phyloP scores from a whole-genome alignment of 441 rosid species.

The Raphanus hybrid region DNA sequence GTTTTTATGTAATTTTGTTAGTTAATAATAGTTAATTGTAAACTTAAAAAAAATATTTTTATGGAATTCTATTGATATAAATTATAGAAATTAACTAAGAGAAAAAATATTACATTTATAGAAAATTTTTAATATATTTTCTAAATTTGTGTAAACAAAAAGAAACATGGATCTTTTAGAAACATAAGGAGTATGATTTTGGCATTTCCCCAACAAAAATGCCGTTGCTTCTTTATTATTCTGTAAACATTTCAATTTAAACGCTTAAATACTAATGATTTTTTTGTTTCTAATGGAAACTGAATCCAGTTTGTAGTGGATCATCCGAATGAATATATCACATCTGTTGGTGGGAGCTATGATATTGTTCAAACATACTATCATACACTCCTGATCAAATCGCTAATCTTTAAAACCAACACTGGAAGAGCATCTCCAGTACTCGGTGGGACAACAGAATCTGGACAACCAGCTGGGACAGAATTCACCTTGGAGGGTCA shows the following conservation, averaged over 20 bases:
- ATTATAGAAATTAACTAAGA: too few relatives aligned
- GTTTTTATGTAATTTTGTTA: too few relatives aligned
- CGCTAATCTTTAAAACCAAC: slow-evolving; percentile 28
- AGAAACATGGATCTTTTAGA: too few relatives aligned
- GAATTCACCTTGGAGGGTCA: slow-evolving; percentile 25
- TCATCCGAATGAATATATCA: neutral
- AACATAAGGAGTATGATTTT: too few relatives aligned
- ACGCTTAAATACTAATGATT: neutral
- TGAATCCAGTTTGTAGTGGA: slow-evolving; percentile 18
- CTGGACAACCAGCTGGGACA: slow-evolving; percentile 9
- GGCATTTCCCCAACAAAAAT: neutral
- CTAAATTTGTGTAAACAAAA: too few relatives aligned
- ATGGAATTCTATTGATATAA: too few relatives aligned
- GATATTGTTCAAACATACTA: neutral
- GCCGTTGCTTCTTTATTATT: neutral
- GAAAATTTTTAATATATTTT: too few relatives aligned
- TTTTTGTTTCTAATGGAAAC: neutral
- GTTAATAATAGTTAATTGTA: too few relatives aligned
- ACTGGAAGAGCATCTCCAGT: slow-evolving; percentile 30
- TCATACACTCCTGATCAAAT: neutral
- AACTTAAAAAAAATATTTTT: too few relatives aligned
- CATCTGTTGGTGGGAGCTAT: neutral
- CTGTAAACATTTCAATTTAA: neutral
- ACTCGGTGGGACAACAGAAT: slow-evolving; percentile 6
- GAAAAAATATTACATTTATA: too few relatives aligned